phyloP scores from a whole-genome alignment of 2,329 filamentous ascomycete species.

The Akanthomyces muscarius region DNA sequence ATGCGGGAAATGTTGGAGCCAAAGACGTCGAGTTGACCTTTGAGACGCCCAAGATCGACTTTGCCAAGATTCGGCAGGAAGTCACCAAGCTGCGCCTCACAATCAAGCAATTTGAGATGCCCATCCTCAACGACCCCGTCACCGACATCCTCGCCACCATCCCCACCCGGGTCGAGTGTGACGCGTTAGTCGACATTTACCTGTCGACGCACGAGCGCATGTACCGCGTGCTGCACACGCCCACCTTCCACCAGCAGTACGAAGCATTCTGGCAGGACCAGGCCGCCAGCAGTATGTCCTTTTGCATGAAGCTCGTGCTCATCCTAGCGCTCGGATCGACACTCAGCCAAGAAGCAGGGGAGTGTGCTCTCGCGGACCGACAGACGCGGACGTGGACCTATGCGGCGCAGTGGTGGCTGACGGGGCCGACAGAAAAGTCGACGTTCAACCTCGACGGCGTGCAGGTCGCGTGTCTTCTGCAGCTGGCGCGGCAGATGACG shows the following conservation, averaged over 20 bases:
- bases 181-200: conserved; percentile 5
- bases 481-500: conserved; percentile 14
- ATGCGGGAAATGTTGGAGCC: not conserved
- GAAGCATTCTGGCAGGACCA: conserved; percentile 6
- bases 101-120: conserved; percentile 13
- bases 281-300: not conserved
- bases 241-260: conserved; percentile 10
- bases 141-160: not conserved
- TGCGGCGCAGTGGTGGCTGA: conserved; percentile 16
- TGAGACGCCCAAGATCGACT: conserved; percentile 14
- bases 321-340: conserved; percentile 5
- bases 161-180: not conserved
- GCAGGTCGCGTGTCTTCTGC: conserved; percentile 9
- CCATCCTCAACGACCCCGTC: conserved; percentile 5
- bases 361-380: not conserved
- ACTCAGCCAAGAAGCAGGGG: not conserved
- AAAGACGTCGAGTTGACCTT: conserved; percentile 14
- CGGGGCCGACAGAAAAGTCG: not conserved
- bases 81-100: conserved; percentile 1
- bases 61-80: conserved; percentile 6
- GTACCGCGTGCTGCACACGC: conserved; percentile 10
- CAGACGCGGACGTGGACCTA: conserved; percentile 4
- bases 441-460: conserved; percentile 8
- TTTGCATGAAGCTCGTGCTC: conserved; percentile 2
- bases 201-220: conserved; percentile 8